Percentiles rank a stretch among this genome's conserved stretches.
These are phyloP conservation scores for Monosporascus cannonballus DNA, from an alignment of 2,329 filamentous ascomycete genomes.

Conservation along the genomic window DNA sequence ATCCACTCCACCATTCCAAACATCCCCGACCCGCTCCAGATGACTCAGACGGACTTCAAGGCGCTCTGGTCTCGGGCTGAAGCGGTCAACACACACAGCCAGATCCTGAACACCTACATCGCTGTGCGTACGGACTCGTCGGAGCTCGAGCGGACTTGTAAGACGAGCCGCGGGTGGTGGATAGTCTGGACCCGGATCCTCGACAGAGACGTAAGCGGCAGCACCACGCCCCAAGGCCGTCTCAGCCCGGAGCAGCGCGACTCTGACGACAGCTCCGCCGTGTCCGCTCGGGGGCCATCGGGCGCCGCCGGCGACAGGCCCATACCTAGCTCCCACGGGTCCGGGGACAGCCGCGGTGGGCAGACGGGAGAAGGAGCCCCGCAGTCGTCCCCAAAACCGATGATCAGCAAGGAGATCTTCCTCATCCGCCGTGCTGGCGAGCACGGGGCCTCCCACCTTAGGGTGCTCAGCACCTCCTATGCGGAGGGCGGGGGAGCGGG, in stretches of 20 bases:
- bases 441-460: conserved; percentile 31
- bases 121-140: conserved; percentile 35
- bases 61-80: conserved; percentile 52
- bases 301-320: background rate
- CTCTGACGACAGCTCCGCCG: background rate
- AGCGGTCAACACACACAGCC: conserved; percentile 58
- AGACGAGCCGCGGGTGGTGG: conserved; percentile 65
- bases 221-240: background rate
- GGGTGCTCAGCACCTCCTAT: conserved; percentile 27
- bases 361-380: background rate
- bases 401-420: conserved; percentile 52
- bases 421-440: conserved; percentile 56
- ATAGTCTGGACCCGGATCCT: conserved; percentile 58
- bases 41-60: conserved; percentile 17
- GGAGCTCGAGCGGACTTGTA: conserved; percentile 56
- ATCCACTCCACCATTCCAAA: conserved; percentile 61
- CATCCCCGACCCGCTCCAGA: conserved; percentile 45
- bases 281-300: background rate
- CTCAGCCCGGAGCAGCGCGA: background rate
- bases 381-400: conserved; percentile 7
- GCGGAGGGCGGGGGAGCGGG: conserved; percentile 22
- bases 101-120: conserved; percentile 53
- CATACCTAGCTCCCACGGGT: too few relatives aligned
- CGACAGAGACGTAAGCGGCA: conserved; percentile 16
- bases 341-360: too few relatives aligned